These are phyloP conservation scores for Secale cereale DNA, from an alignment of 176 grass and related monocot genomes.

Conservation along the genomic window DNA sequence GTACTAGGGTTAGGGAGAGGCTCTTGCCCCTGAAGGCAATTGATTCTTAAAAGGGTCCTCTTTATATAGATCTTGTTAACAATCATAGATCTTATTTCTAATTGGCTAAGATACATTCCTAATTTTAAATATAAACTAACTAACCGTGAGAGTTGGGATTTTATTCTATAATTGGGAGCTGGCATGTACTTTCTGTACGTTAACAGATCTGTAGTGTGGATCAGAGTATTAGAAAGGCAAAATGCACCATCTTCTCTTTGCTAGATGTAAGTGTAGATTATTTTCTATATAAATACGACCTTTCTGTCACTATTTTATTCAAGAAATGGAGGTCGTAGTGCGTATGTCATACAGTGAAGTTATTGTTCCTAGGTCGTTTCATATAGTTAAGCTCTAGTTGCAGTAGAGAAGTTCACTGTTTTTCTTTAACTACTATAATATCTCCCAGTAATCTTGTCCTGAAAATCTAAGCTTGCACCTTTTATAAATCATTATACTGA, in stretches of 20 bases:
- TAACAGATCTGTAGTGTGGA: background rate
- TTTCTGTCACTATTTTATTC: conserved; percentile 23
- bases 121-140: background rate
- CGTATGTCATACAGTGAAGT: background rate
- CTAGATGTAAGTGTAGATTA: conserved; percentile 11
- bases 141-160: background rate
- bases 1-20: background rate
- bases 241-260: background rate
- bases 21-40: background rate
- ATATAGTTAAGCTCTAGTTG: conserved; percentile 3
- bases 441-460: background rate
- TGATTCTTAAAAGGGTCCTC: background rate
- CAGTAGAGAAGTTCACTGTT: background rate
- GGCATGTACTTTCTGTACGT: background rate
- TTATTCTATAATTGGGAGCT: background rate
- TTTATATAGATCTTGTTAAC: background rate
- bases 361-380: background rate
- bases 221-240: background rate
- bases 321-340: background rate
- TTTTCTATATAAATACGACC: background rate
- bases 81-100: background rate
- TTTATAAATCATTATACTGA: conserved; percentile 3
- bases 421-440: background rate
- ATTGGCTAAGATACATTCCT: background rate
- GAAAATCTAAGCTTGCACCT: background rate